Evolutionary conservation across 2,329 filamentous ascomycete species (phyloP).

Genomic region (Furcasterigmium sp.): DNA sequence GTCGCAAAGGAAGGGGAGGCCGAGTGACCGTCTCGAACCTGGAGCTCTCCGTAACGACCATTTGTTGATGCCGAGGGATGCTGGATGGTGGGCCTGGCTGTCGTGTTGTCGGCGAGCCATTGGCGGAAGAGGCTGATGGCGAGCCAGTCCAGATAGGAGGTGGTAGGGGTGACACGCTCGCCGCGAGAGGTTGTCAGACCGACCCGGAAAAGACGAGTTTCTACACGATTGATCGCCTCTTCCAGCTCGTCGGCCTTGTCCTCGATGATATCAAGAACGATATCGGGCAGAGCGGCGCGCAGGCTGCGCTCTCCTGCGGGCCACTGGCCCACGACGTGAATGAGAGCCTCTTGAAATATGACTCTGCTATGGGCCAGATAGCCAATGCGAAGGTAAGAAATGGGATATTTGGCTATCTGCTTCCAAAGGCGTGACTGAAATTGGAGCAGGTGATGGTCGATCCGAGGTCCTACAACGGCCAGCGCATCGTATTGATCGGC

Average conservation of each 20-base stretch:
- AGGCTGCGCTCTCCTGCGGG: conserved; percentile 74
- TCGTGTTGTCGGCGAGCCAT: conserved; percentile 88
- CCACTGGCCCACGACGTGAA: conserved; percentile 95
- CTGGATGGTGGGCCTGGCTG: conserved; percentile 50
- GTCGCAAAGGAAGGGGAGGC: conserved; percentile 39
- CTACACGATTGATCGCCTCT: conserved; percentile 73
- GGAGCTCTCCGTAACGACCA: conserved; percentile 1
- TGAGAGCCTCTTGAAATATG: conserved; percentile 81
- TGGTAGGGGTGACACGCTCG: conserved; percentile 75
- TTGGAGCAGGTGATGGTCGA: conserved; percentile 89
- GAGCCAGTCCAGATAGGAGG: conserved; percentile 84
- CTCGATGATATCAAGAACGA: conserved; percentile 83
- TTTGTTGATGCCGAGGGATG: conserved; percentile 17
- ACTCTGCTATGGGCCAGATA: conserved; percentile 79
- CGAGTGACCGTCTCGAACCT: conserved; percentile 15
- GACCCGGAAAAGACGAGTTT: conserved; percentile 76
- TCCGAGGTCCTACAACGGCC: conserved; percentile 77
- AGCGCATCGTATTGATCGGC: conserved; percentile 96
- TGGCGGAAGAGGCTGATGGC: conserved; percentile 83
- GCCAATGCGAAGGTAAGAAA: conserved; percentile 84
- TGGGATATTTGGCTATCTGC: conserved; percentile 93
- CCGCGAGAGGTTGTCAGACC: conserved; percentile 73
- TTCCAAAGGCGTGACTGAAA: conserved; percentile 91
- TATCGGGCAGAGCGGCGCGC: conserved; percentile 64
- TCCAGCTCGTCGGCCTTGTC: conserved; percentile 92